Evolutionary conservation across 83 land plant genomes (phyloP).

Genomic region (Picea mariana): DNA sequence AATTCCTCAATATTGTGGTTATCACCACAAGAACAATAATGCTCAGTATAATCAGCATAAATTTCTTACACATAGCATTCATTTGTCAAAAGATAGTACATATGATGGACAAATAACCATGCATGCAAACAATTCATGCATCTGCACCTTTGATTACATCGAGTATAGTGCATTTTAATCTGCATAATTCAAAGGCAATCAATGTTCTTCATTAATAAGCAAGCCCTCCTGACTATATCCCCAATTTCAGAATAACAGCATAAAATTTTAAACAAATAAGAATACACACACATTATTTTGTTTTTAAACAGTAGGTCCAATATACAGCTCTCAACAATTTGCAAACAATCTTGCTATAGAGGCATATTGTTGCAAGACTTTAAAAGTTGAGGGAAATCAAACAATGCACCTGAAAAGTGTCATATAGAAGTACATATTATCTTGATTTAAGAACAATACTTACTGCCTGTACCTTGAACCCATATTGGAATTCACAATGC

Average conservation of each 20-base stretch:
- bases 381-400: neutral
- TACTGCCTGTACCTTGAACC: neutral
- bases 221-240: neutral
- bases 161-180: neutral
- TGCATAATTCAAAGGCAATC: neutral
- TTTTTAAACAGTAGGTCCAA: neutral
- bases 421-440: conserved; percentile 1
- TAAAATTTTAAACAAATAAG: neutral
- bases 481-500: neutral
- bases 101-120: neutral
- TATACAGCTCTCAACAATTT: conserved; percentile 4
- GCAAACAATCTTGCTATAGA: neutral
- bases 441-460: neutral
- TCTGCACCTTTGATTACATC: neutral
- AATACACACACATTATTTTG: neutral
- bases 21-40: neutral
- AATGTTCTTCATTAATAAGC: neutral
- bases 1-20: neutral
- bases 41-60: neutral
- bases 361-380: no score
- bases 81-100: neutral
- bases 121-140: neutral
- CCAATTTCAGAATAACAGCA: conserved; percentile 1
- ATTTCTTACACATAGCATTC: neutral
- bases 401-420: neutral